phyloP scores from a whole-genome alignment of 495 filamentous ascomycete genomes.

The Tuber indicum region DNA sequence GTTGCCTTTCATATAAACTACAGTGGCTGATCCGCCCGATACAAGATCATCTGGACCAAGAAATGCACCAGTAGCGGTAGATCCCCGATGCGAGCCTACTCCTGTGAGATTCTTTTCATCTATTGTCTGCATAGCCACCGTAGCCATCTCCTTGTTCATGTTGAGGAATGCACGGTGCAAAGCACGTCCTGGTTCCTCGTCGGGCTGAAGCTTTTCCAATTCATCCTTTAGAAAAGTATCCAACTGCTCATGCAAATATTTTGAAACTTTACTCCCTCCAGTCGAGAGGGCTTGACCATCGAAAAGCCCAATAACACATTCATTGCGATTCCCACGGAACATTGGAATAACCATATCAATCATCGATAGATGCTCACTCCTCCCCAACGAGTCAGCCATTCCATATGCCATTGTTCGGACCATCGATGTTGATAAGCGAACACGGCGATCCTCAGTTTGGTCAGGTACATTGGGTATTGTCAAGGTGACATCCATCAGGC shows the following conservation, averaged over 20 bases:
- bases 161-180: conserved; percentile 77
- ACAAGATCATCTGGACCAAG: conserved; percentile 80
- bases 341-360: conserved; percentile 94
- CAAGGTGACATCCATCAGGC: conserved; percentile 96
- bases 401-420: conserved; percentile 85
- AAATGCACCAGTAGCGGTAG: conserved; percentile 54
- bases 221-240: conserved; percentile 74
- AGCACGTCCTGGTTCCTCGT: conserved; percentile 74
- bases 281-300: conserved; percentile 80
- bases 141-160: conserved; percentile 90
- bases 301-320: conserved; percentile 88
- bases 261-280: conserved; percentile 89
- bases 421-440: conserved; percentile 87
- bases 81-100: conserved; percentile 50
- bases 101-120: conserved; percentile 58
- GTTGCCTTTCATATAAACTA: conserved; percentile 79
- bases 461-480: conserved; percentile 89
- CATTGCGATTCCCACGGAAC: conserved; percentile 82
- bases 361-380: conserved; percentile 90
- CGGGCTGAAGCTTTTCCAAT: conserved; percentile 58
- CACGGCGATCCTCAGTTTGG: conserved; percentile 87
- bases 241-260: conserved; percentile 93
- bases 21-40: conserved; percentile 85
- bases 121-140: conserved; percentile 70
- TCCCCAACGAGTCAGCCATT: conserved; percentile 95